Evolutionary conservation across 208 protist species (phyloP).

Genomic region (Naegleria fowleri): DNA sequence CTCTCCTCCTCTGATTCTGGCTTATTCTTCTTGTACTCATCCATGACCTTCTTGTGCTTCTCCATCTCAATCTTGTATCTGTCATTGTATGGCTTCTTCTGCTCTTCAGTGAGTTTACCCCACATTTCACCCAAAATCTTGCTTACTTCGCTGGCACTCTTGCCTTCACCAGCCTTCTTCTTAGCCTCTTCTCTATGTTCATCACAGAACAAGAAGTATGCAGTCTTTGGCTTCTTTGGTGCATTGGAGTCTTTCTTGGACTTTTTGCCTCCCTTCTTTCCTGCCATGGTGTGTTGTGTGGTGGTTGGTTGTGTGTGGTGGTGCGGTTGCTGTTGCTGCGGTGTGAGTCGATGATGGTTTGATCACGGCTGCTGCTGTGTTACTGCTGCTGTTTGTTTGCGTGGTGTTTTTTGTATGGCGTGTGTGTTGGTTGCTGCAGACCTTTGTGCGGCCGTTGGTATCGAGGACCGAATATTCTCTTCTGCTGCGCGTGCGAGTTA

Average conservation of each 20-base stretch:
- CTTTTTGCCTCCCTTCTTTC: background rate
- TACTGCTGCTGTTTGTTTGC: background rate
- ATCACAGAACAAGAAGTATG: conserved; percentile 6
- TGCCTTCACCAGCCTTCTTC: background rate
- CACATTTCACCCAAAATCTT: background rate
- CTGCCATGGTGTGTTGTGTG: background rate
- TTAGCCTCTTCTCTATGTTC: background rate
- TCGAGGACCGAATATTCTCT: too few species aligned
- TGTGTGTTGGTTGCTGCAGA: too few species aligned
- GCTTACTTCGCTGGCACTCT: background rate
- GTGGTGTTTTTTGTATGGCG: too few species aligned
- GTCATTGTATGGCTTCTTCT: conserved; percentile 7
- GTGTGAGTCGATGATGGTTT: background rate
- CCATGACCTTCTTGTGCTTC: background rate
- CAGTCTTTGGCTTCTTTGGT: conserved; percentile 25
- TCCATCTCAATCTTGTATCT: background rate
- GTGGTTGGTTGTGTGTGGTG: background rate
- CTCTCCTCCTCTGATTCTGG: conserved; percentile 1
- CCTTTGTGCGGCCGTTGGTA: too few species aligned
- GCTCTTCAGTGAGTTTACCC: background rate
- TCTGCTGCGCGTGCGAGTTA: too few species aligned
- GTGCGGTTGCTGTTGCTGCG: too few species aligned
- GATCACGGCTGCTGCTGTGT: background rate
- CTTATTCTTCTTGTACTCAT: conserved; percentile 12
- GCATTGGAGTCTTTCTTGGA: conserved; percentile 5